Base-by-base conservation (phyloP, 2,329 filamentous ascomycete species). In the Arthrinium puccinioides region DNA sequence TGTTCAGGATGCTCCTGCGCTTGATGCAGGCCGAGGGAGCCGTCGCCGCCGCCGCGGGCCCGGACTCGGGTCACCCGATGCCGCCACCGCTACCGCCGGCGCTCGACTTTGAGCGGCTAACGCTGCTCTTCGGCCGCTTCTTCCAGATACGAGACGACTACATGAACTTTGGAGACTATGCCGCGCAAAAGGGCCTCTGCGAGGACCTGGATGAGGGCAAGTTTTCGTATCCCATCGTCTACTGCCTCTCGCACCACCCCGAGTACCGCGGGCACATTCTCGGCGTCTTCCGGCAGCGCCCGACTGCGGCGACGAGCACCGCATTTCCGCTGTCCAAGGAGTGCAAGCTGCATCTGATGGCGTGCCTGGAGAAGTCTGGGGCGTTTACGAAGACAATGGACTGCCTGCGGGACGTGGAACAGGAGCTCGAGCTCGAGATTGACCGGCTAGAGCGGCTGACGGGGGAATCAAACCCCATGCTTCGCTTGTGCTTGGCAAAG, bases 91-190 rank as follows among this genome's bases (percentile, higher is more conserved):
- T n/a, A n/a, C 41, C 39, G 9, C 32, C 36, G 11, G 50, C 54
- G 32, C 21, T n/a, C 10, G 68, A 74, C 53, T 74, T 70, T 54
- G 61, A 71, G 8, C 68, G 73, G 5, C 65, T 84, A 4, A 76
- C 80, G 42, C 79, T 71, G 46, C 63, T 69, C 14, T 67, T 78
- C 30, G 74, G 74, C 36, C 61, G 76, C 3, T 66, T 76, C 45
- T 79, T 76, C 60, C 75, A 79, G 44, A 77, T 79, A 53, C 63
- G 73, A 38, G 72, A 74, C 61, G 79, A 84, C 60, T 81, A 82
- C 53, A 69, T 77, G 48, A 84, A 84, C 19, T 14, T 32, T 13
- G 10, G 19, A 15, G 30, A 32, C 8, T 21, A 21, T 19, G 18
- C 18, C 10, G 18, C 15, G 16, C 30, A 32, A 21, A 32, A 32